phyloP scores from a whole-genome alignment of 768 basidiomycete genomes.

The Astraeus odoratus region DNA sequence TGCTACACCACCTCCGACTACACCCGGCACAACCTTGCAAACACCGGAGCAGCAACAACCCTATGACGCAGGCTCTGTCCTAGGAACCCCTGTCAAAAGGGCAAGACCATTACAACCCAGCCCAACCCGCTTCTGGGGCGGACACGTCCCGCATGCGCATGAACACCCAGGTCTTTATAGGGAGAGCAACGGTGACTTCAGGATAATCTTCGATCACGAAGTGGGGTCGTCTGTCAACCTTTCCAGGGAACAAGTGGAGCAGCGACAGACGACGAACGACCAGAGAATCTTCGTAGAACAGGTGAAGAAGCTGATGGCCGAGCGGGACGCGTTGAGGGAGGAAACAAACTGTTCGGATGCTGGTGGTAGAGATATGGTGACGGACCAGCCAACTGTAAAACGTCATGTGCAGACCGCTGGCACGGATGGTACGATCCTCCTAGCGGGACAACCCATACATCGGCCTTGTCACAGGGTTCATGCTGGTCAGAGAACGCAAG shows the following conservation, averaged over 20 bases:
- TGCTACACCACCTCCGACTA: conserved; percentile 8
- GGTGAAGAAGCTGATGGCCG: conserved; percentile 11
- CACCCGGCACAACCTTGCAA: conserved; percentile 6
- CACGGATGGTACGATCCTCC: conserved; percentile 8
- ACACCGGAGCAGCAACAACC: conserved; percentile 15
- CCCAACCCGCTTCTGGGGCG: conserved; percentile 24
- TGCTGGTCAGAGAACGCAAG: neutral
- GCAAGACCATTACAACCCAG: conserved; percentile 21
- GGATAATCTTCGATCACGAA: conserved; percentile 19
- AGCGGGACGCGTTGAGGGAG: neutral
- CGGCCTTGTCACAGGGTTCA: neutral
- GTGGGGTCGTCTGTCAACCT: conserved; percentile 16
- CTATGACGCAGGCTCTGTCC: conserved; percentile 26
- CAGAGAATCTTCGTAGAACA: conserved; percentile 18
- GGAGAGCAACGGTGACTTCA: conserved; percentile 8
- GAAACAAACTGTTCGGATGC: conserved; percentile 9
- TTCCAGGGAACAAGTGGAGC: conserved; percentile 3
- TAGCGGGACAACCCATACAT: neutral
- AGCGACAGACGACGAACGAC: neutral
- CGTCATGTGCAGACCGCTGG: conserved; percentile 6
- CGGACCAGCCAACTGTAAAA: neutral
- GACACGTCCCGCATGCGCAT: conserved; percentile 18
- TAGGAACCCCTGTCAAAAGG: conserved; percentile 24
- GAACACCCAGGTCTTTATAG: conserved; percentile 8
- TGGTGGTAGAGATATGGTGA: conserved; percentile 13